Evolutionary conservation across 352 stramenopile genomes (phyloP), one percentile per base, ranked within the genome.

Genomic region (Phytophthora megakarya): DNA sequence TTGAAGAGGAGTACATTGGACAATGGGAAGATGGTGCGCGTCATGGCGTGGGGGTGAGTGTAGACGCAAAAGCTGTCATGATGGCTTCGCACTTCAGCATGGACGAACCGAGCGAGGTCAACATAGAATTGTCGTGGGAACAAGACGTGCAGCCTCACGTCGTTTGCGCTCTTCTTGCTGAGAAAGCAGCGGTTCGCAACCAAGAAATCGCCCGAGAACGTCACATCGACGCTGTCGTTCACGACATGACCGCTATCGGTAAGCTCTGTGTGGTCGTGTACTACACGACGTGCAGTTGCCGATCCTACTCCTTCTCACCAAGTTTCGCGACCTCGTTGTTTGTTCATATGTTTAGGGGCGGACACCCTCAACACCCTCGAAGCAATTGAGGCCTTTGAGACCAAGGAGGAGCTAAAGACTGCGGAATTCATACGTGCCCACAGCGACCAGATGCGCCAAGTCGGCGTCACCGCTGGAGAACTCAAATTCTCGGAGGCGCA

Each of bases 401-500:
- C 30, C 5, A 59, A 62, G n/a, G 45, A 76, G 23, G 58, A 88
- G 19, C 18, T 49, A 1, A 53, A 65, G 6, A 59, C 81, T 7
- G 21, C 63, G 18, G 25, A 51, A 3, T 89, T 86, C 35, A 57
- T 86, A 2, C 15, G 13, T 0, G 61, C 70, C 5, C 70, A 75
- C 23, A 60, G 26, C 18, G 45, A 65, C 5, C 37, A 72, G 16
- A 58, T 76, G 8, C 11, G 21, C 1, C 54, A 39, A 15, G 58
- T 87, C 15, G 72, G 81, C 40, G 44, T 47, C 11, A 65, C 51
- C 7, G 63, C 76, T 1, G 56, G 71, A 33, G 50, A 50, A 23
- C 65, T 74, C 50, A 83, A 81, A 53, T 68, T 81, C 53, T 23
- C 55, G 13, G 81, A 90, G 32, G 69, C 81, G 9, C 63, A 75